Conservation (phyloP, 2,329 filamentous ascomycete species). For the Fusarium sp. region DNA sequence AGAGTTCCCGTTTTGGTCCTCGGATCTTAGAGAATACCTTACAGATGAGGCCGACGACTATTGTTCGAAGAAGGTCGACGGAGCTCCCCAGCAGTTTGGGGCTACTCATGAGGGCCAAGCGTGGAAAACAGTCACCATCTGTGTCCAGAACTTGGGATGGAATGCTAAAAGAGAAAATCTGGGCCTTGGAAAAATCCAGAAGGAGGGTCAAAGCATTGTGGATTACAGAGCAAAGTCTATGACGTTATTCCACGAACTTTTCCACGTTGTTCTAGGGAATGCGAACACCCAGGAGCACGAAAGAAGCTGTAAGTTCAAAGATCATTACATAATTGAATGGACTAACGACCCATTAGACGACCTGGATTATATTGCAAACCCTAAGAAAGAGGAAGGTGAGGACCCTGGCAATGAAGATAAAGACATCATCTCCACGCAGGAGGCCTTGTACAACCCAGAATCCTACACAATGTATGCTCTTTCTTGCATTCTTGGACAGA, state of each 20-base stretch:
- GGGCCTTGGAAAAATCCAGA: background rate
- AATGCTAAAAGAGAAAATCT: background rate
- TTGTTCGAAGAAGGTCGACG: background rate
- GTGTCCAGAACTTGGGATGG: rapidly evolving
- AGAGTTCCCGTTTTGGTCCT: background rate
- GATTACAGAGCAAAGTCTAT: background rate
- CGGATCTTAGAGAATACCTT: rapidly evolving
- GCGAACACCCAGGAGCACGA: background rate
- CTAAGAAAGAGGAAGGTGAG: background rate
- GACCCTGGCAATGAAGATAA: background rate
- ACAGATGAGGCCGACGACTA: background rate
- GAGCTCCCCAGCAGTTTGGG: rapidly evolving
- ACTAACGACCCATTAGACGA: background rate
- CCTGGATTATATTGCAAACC: background rate
- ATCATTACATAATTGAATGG: rapidly evolving
- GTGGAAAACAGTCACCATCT: background rate
- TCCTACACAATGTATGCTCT: background rate
- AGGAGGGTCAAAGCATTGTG: background rate
- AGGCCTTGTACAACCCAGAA: background rate
- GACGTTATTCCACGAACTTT: background rate
- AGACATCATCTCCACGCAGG: background rate
- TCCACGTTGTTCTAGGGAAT: background rate
- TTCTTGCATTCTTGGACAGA: background rate
- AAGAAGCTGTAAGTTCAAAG: background rate
- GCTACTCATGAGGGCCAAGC: background rate